Conservation (phyloP, 805 yeast genomes). For the Candida rishiriensis region DNA sequence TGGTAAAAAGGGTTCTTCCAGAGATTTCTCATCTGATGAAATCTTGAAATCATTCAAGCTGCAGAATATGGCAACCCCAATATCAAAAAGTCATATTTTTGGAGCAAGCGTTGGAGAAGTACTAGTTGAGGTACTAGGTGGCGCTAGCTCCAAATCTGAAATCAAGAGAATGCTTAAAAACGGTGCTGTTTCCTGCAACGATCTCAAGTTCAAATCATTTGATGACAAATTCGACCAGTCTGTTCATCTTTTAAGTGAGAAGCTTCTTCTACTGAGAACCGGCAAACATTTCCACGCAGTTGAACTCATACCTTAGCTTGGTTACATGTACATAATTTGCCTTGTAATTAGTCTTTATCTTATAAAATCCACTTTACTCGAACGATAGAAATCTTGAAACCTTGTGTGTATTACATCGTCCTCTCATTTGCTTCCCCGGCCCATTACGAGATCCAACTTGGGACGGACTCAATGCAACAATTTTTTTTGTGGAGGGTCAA, state of each 20-base stretch:
- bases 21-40: constrained; percentile 42
- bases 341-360: too few species aligned
- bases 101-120: constrained; percentile 45
- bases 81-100: constrained; percentile 30
- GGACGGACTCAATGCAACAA: too few species aligned
- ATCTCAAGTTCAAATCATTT: constrained; percentile 40
- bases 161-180: constrained; percentile 48
- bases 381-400: too few species aligned
- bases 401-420: too few species aligned
- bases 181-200: constrained; percentile 62
- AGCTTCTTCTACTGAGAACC: constrained; percentile 58
- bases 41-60: constrained; percentile 51
- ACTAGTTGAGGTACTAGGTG: constrained; percentile 43
- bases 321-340: neutral
- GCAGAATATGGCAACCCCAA: constrained; percentile 48
- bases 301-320: constrained; percentile 27
- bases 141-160: constrained; percentile 38
- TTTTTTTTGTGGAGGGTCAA: too few species aligned
- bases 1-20: constrained; percentile 16
- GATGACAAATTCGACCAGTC: constrained; percentile 43
- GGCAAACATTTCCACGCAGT: constrained; percentile 72
- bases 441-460: too few species aligned
- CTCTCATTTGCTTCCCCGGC: too few species aligned
- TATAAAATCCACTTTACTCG: too few species aligned
- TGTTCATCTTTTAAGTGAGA: constrained; percentile 52